Evolutionary conservation across 2,329 filamentous ascomycete species (phyloP), one percentile per base, ranked within the genome.

Genomic region (Ophiostoma novo-ulmi): DNA sequence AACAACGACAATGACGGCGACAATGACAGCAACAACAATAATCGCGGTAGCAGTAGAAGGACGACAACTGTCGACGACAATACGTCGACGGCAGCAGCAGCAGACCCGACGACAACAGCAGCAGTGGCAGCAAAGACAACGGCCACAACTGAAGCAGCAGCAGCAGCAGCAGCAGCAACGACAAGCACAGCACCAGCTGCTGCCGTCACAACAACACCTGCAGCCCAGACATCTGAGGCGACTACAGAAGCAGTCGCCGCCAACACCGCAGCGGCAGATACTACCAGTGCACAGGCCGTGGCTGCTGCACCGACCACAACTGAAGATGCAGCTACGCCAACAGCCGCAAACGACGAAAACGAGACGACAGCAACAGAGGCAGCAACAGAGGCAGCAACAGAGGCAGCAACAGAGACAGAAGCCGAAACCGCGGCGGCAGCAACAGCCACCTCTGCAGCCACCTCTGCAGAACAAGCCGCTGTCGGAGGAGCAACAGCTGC

Each of bases 231-330:
- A 10, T 55, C 36, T 26, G 58, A 48, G n/a, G 61, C 67, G 14
- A 44, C n/a, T 31, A 58, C 61, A n/a, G 66, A 55, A 6, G 67
- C 61, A 44, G 55, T 69, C 20, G 41, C 22, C 1, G 36, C 36
- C 14, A 38, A 17, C 26, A n/a, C 22, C 3, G 26, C 38, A 39
- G 70, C 65, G 4, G 31, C 65, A 26, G 26, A 31, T n/a, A 35
- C 26, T 8, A 22, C 58, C 7, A 39, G 38, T 11, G 35, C 17
- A 64, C 55, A 22, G 13, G 55, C 55, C 26, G 58, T 17, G 11
- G 52, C 52, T 58, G 52, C 44, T 61, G 67, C 36, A 8, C 39
- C 67, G n/a, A 63, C n/a, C 14, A 55, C 44, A 20, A 44, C 70
- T 3, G 52, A 39, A 31, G 58, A 64, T 6, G 66, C 26, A 0